phyloP scores from a whole-genome alignment of 768 basidiomycete species.

The Lentinula edodes region DNA sequence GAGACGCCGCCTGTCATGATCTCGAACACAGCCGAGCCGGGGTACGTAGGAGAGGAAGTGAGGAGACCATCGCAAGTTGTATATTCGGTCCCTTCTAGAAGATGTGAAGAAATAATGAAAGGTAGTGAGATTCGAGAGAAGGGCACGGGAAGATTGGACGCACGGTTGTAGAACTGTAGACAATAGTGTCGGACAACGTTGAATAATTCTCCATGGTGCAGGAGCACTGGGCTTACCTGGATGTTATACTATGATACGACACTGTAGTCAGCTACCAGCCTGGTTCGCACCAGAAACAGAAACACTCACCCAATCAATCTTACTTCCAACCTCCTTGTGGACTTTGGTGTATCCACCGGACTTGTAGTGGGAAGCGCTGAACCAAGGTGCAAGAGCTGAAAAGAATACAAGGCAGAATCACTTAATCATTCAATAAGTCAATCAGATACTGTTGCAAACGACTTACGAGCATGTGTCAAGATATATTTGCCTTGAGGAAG shows the following conservation, averaged over 20 bases:
- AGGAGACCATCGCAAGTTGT: conserved; percentile 39
- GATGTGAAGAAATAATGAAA: not conserved
- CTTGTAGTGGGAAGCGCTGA: not conserved
- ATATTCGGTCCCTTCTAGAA: conserved; percentile 38
- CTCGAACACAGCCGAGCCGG: conserved; percentile 33
- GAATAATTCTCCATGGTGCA: not conserved
- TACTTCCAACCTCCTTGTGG: conserved; percentile 28
- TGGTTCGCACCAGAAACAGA: conserved; percentile 14
- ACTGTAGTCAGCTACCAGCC: not conserved
- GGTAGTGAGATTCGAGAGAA: not conserved
- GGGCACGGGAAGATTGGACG: not conserved
- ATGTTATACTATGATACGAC: not conserved
- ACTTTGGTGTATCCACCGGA: conserved; percentile 25
- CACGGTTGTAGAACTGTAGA: conserved; percentile 7
- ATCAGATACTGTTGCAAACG: not conserved
- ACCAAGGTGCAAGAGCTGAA: conserved; percentile 5
- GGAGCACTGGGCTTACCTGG: not conserved
- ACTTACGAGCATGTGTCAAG: conserved; percentile 23
- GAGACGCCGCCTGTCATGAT: conserved; percentile 34
- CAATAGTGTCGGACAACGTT: not conserved
- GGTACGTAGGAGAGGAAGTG: conserved; percentile 28
- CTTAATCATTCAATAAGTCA: too few species aligned
- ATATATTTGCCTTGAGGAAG: conserved; percentile 24
- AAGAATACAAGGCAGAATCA: not conserved
- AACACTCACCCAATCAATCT: conserved; percentile 34